phyloP scores from a whole-genome alignment of 768 basidiomycete species.

The Myochromella boudieri region DNA sequence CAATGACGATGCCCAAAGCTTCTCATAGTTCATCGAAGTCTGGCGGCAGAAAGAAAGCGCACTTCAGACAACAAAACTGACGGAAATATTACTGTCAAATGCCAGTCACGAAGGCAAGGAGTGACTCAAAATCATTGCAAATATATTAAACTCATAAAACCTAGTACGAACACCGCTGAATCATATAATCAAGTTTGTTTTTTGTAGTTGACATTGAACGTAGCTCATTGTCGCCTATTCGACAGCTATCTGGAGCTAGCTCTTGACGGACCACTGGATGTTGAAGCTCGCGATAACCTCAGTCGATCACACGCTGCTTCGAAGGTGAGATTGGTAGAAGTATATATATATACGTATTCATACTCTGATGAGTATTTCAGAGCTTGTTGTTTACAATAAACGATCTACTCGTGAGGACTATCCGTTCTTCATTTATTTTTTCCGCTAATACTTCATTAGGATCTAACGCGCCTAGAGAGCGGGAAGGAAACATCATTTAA shows the following conservation, averaged over 20 bases:
- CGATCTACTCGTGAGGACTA: constrained; percentile 57
- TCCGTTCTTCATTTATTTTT: not conserved
- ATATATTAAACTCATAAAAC: not conserved
- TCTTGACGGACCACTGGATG: constrained; percentile 69
- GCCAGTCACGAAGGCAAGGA: constrained; percentile 75
- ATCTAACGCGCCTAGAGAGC: constrained; percentile 74
- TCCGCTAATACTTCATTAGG: constrained; percentile 32
- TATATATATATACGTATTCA: no score
- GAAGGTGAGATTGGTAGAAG: constrained; percentile 41
- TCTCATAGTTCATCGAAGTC: constrained; percentile 75
- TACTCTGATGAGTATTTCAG: constrained; percentile 25
- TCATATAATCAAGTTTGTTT: constrained; percentile 75
- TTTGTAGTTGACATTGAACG: not conserved
- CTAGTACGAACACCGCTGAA: constrained; percentile 76
- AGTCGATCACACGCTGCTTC: constrained; percentile 73
- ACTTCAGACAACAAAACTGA: constrained; percentile 67
- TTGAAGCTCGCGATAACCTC: constrained; percentile 74
- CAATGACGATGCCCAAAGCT: not conserved
- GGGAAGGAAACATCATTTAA: constrained; percentile 75
- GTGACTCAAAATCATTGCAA: not conserved
- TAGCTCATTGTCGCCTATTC: not conserved
- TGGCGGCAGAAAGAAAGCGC: constrained; percentile 83
- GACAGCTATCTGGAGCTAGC: constrained; percentile 76
- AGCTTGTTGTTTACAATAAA: constrained; percentile 81
- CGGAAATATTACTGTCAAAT: constrained; percentile 74